These are phyloP conservation scores for Yamadazyma triangularis DNA, from an alignment of 1,139 yeast genomes.

Conservation along the genomic window DNA sequence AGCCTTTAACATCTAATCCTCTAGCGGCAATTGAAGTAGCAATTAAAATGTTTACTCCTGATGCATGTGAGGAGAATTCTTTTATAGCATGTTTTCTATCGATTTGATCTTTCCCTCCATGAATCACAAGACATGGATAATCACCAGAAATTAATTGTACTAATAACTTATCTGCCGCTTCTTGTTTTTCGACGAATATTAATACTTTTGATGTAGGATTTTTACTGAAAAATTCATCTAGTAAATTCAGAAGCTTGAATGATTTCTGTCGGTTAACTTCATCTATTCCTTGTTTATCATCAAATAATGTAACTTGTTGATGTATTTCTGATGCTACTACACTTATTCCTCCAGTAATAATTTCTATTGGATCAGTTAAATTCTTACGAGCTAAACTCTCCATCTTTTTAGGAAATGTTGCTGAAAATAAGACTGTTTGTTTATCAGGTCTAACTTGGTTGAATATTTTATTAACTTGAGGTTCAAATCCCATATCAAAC, in stretches of 20 bases:
- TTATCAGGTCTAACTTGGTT: conserved; percentile 78
- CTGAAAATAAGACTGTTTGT: conserved; percentile 91
- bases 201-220: conserved; percentile 46
- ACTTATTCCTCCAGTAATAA: conserved; percentile 78
- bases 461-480: conserved; percentile 83
- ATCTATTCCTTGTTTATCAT: conserved; percentile 9
- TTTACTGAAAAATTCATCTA: conserved; percentile 39
- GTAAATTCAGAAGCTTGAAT: conserved; percentile 44
- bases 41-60: conserved; percentile 59
- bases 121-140: conserved; percentile 62
- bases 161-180: conserved; percentile 68
- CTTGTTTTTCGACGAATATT: conserved; percentile 85
- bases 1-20: conserved; percentile 85
- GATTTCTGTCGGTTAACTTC: conserved; percentile 40
- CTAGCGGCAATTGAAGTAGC: conserved; percentile 96
- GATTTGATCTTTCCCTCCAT: conserved; percentile 88
- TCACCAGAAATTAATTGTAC: conserved; percentile 55
- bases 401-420: conserved; percentile 85
- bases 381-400: conserved; percentile 68
- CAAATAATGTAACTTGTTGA: conserved; percentile 65
- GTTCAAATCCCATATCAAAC: conserved; percentile 98
- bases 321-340: conserved; percentile 78
- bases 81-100: conserved; percentile 77
- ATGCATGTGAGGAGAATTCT: conserved; percentile 54
- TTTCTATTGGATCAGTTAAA: conserved; percentile 62